phyloP scores from a whole-genome alignment of 192 early-diverging fungal genomes.

The Backusella tuberculispora region DNA sequence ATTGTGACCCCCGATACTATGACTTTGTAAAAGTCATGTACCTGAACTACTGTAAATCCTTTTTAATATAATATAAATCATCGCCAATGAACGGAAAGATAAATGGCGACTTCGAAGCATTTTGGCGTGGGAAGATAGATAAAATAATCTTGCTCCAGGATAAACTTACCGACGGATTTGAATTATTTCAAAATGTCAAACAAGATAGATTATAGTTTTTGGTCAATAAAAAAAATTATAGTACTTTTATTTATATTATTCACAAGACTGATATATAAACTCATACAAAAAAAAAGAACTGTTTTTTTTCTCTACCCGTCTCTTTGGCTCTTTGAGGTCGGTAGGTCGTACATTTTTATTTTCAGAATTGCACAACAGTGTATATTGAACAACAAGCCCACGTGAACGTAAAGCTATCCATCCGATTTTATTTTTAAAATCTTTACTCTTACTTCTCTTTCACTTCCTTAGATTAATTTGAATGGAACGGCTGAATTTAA shows the following conservation, averaged over 20 bases:
- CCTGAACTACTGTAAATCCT: conserved; percentile 1
- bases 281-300: background rate
- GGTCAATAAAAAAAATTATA: background rate
- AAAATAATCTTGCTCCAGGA: background rate
- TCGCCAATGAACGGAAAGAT: conserved; percentile 16
- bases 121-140: conserved; percentile 12
- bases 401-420: background rate
- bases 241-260: conserved; percentile 11
- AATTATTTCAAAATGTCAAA: background rate
- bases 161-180: conserved; percentile 1
- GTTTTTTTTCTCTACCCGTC: background rate
- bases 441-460: background rate
- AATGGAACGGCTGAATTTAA: background rate
- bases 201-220: background rate
- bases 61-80: conserved; percentile 6
- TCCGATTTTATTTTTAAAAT: background rate
- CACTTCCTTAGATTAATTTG: background rate
- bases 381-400: background rate
- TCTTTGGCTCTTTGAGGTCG: background rate
- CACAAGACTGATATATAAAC: background rate
- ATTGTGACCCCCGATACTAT: background rate
- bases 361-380: background rate
- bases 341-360: conserved; percentile 10
- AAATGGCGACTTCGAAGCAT: conserved; percentile 6
- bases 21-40: background rate